Evolutionary conservation across 257 asterid species (phyloP).

Genomic region (Solanum commersonii): DNA sequence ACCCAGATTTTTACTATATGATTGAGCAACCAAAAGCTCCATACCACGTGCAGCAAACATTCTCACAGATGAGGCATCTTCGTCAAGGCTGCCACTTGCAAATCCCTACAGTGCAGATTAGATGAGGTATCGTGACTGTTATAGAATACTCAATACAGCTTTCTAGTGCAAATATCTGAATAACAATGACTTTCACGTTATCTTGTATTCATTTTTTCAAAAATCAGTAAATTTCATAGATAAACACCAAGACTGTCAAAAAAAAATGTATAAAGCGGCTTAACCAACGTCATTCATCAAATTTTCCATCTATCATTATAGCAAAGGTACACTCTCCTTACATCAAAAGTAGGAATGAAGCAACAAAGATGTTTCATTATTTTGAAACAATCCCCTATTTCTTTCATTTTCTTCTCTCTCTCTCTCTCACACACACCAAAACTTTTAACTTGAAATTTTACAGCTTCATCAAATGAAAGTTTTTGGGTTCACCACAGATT

Average conservation of each 20-base stretch:
- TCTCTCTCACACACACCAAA: not conserved
- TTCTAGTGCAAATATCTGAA: not conserved
- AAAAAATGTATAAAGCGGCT: not conserved
- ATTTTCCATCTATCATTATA: not conserved
- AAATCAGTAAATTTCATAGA: not conserved
- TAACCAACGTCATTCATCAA: not conserved
- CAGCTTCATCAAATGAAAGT: not conserved
- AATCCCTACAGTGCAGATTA: conserved; percentile 50
- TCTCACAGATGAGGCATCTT: conserved; percentile 91
- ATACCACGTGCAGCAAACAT: conserved; percentile 87
- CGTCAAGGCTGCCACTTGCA: conserved; percentile 97
- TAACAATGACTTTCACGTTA: not conserved
- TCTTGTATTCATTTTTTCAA: not conserved
- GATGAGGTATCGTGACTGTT: not conserved
- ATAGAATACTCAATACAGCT: not conserved
- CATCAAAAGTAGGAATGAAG: not conserved
- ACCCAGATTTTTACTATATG: conserved; percentile 91
- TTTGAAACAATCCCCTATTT: not conserved
- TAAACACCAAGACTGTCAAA: not conserved
- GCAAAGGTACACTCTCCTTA: not conserved
- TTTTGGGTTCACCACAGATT: not conserved
- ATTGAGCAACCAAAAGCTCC: conserved; percentile 92
- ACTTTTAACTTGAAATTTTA: not conserved
- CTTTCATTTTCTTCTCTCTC: not conserved
- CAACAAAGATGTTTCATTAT: not conserved